A percentile compares a stretch with the other conserved stretches of the same genome.
Conservation (phyloP, 2,329 filamentous ascomycete species). For the Aspergillus terreus region DNA sequence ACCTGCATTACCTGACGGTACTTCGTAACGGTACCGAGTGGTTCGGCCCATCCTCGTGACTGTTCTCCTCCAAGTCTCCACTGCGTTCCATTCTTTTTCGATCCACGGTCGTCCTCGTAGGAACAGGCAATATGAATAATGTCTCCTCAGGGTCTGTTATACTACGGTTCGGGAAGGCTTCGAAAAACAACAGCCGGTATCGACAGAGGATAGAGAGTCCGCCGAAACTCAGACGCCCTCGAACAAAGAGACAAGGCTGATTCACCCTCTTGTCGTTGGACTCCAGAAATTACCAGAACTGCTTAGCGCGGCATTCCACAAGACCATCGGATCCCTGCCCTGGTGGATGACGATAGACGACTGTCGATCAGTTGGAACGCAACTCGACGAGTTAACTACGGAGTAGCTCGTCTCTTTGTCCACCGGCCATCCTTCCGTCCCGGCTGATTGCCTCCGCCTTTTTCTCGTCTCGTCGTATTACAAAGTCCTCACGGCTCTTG, state of each 20-base stretch:
- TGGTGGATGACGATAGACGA: constrained; percentile 17
- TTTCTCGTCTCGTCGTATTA: no score
- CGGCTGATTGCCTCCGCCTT: no score
- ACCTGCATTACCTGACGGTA: no score
- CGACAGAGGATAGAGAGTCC: no score
- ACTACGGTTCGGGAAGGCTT: no score
- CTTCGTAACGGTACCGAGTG: not conserved
- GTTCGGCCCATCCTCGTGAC: not conserved
- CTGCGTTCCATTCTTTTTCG: not conserved
- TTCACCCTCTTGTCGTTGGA: no score
- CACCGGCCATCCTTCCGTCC: not conserved
- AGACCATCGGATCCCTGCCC: constrained; percentile 9
- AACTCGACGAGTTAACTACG: not conserved
- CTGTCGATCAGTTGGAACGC: constrained; percentile 4
- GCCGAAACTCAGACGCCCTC: no score
- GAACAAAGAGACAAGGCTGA: no score
- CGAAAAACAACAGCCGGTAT: no score
- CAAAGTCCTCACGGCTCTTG: no score
- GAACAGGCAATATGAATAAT: not conserved
- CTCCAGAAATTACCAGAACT: not conserved
- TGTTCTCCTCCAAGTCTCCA: not conserved
- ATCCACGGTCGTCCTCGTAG: not conserved
- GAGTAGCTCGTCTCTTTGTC: not conserved
- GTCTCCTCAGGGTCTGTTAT: no score
- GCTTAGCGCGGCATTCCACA: not conserved